These are phyloP conservation scores for Gossypium lobatum DNA, from an alignment of 441 rosid species.

Conservation along the genomic window DNA sequence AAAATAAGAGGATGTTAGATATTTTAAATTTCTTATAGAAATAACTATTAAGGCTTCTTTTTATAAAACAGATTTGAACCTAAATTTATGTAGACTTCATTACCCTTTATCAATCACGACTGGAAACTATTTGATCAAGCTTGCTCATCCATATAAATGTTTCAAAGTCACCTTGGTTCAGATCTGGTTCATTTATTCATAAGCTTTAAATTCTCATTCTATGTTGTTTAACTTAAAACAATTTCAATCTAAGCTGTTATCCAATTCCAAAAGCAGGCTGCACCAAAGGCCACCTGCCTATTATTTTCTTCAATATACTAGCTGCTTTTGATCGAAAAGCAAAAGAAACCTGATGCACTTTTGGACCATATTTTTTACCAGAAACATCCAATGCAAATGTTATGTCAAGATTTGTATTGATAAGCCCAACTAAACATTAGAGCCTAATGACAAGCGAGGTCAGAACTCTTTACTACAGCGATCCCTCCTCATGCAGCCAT, in stretches of 20 bases:
- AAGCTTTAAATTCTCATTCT: constrained; percentile 7
- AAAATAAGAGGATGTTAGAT: neutral
- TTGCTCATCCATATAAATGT: neutral
- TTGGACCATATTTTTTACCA: neutral
- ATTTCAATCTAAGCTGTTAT: neutral
- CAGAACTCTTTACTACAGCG: neutral
- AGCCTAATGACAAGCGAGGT: neutral
- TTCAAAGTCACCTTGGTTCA: neutral
- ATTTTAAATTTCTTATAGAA: neutral
- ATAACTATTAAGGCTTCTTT: neutral
- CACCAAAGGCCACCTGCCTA: neutral
- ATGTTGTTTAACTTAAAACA: neutral
- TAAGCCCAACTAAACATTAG: neutral
- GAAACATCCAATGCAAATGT: neutral
- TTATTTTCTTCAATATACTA: neutral
- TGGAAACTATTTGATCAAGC: neutral
- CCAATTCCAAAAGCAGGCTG: neutral
- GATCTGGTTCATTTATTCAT: neutral
- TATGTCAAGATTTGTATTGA: neutral
- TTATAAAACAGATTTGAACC: neutral
- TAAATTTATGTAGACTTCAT: neutral
- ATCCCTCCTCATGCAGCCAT: neutral
- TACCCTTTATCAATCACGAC: neutral
- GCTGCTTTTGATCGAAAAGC: neutral
- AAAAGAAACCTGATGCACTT: constrained; percentile 2